Evolutionary conservation across 2,329 filamentous ascomycete species (phyloP), one percentile per base, ranked within the genome.

Genomic region (Colletotrichum viniferum): DNA sequence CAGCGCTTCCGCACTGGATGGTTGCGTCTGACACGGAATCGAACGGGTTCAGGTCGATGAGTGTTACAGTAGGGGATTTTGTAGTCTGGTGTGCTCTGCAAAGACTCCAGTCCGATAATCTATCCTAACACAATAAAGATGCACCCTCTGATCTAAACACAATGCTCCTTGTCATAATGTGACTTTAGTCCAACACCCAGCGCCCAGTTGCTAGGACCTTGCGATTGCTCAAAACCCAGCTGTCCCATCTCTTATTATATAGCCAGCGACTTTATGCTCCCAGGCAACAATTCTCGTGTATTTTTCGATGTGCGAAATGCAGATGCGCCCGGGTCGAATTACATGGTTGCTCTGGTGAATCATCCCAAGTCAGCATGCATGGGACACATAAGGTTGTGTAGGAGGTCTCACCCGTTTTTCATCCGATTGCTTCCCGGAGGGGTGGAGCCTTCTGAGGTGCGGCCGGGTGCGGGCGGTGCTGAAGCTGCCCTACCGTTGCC

Each of bases 321-420:
- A 43, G 18, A 10, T 43, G 38, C 38, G 9, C 4, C 5, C 8
- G 18, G 18, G 18, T n/a, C 38, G 9, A n/a, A 48, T 48, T 48
- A 48, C 38, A 21, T 48, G 0, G 38, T 48, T 6, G 38, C 38
- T 48, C 38, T 43, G 9, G 4, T 43, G 9, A 43, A 43, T n/a
- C 8, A 10, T n/a, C 4, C 18, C 8, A 43, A 10, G 38, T 48
- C 38, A 48, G 38, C 38, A n/a, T 48, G 38, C 4, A 10, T 48
- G 18, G 38, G 4, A 48, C 1, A 4, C 38, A 10, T 0, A n/a
- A 10, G 0, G 8, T 48, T 6, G 1, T 48, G 38, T 0, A 48
- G 1, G 18, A 0, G 4, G 18, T n/a, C 38, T 4, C 3, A 48
- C 43, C 43, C 43, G n/a, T 48, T 48, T 7, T 12, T 21, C 18